Base-by-base conservation (phyloP, 805 yeast genomes). In the Wickerhamiella siamensis region DNA sequence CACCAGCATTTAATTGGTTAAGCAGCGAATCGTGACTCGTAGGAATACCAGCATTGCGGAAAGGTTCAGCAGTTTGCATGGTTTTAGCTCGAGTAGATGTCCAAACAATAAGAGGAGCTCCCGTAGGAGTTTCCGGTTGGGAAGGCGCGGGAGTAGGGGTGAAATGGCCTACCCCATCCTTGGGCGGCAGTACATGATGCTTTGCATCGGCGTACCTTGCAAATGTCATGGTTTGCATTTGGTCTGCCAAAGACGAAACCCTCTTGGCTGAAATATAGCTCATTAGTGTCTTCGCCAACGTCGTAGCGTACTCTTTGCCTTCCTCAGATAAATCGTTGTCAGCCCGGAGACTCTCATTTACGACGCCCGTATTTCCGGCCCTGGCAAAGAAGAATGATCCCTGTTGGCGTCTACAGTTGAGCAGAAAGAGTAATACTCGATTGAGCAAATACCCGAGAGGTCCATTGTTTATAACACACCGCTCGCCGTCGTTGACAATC, bases 351-450 rank as follows among this genome's bases (percentile, higher is more conserved):
- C 66, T 69, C 36, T 74, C 61, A 27, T 74, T 70, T 50, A 71
- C 70, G 44, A 64, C 67, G 48, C 71, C 72, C 40, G 57, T 46
- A 14, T 50, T 42, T 9, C 70, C 70, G 2, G 69, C 65, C 14
- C 63, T 46, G 8, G 97, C 95, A 64, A 91, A 86, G 59, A 77
- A 91, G n/a, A 91, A 83, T 22, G 87, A 76, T 0, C 97, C 96
- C 40, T 75, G 69, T 57, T 84, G 83, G 54, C 84, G 80, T 50
- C 88, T 74, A 10, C 91, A 71, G 63, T 91, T 91, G 84, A 91
- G 83, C 57, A 91, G 67, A 60, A 83, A 91, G 59, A 83, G 84
- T 20, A 91, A 86, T 39, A 91, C 91, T 55, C 91, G 80, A 57
- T 88, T 84, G 45, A 84, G 77, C 58, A 91, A 68, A 59, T 88